A percentile compares a stretch with the other conserved stretches of the same genome.
These are phyloP conservation scores for Colletotrichum paranaense DNA, from an alignment of 2,329 filamentous ascomycete species.

Conservation along the genomic window DNA sequence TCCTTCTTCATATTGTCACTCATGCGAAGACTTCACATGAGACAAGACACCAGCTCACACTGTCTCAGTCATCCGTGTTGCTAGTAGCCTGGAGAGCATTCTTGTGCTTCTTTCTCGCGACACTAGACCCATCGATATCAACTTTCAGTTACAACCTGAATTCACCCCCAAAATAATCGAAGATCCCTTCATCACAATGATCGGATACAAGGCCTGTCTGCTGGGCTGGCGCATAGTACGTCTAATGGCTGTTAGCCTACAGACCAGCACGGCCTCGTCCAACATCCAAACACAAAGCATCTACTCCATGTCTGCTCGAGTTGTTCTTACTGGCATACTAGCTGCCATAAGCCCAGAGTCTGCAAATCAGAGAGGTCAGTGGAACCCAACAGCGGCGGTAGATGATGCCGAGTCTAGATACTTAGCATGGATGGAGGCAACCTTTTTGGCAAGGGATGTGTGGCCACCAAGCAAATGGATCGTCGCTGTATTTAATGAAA, in stretches of 20 bases:
- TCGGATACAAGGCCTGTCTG: conserved; percentile 4
- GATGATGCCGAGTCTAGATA: not conserved
- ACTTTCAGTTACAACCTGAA: not conserved
- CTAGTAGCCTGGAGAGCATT: not conserved
- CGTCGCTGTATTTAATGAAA: conserved; percentile 1
- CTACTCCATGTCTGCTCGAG: not conserved
- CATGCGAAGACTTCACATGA: not conserved
- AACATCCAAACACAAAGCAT: not conserved
- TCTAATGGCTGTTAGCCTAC: not conserved
- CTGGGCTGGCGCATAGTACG: conserved; percentile 1
- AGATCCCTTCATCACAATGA: conserved; percentile 4
- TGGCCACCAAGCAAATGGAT: conserved; percentile 4
- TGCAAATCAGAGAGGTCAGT: too few species aligned
- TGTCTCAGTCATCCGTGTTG: not conserved
- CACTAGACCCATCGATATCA: not conserved
- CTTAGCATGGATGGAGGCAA: not conserved
- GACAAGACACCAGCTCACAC: not conserved
- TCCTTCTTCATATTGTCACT: not conserved
- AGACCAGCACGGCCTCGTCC: not conserved
- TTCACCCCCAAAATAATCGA: not conserved
- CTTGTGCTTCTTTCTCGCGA: not conserved
- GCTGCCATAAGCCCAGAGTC: not conserved
- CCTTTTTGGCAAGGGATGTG: not conserved
- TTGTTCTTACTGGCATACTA: not conserved
- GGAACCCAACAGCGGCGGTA: too few species aligned